Base-by-base conservation (phyloP, 768 basidiomycete genomes). In the Trametes sanguinea region DNA sequence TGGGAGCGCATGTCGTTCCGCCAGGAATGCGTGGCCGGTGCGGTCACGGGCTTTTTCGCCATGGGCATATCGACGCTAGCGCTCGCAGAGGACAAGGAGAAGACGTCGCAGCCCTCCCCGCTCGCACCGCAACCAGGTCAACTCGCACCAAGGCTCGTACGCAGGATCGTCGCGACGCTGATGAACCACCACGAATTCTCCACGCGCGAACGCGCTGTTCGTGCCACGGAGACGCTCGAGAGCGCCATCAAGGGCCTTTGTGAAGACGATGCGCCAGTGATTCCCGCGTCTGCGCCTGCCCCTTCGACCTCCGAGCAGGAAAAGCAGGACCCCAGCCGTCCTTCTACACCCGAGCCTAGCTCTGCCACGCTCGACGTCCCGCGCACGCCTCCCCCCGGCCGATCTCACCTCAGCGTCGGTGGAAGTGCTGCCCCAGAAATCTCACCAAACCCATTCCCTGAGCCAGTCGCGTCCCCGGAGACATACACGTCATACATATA, bases 1-100 rank as follows among this genome's bases (percentile, higher is more conserved):
- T 99, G 96, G 95, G 95, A 97, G 75, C 84, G 94, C 14, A 95
- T 99, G 90, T 93, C 89, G 43, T 96, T 92, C 74, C 83, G 97
- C 30, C 96, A 98, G 71, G 97, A 99, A 75, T 98, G 96, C 71
- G 83, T 90, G 47, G 83, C 88, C 39, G 95, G 95, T 2, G 90
- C 92, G 2, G 84, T 96, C 14, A 98, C 95, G 2, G 96, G 92
- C 0, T 99, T 99, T 77, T 98, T 98, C 72, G 83, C 85, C n/a
- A 67, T 90, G 65, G 79, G 83, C 33, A 65, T 71, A 32, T 68
- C 76, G 33, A 63, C 64, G 42, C 63, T 66, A 14, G 43, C 62
- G 9, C 33, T 55, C 10, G 33, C 42, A 16, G 27, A 44, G 11
- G 33, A 51, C 16, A 54, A 54, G 52, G 14, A 37, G 57, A 33